Evolutionary conservation across 805 yeast species (phyloP), one percentile per base, ranked within the genome.

Genomic region (Candida tallmaniae): DNA sequence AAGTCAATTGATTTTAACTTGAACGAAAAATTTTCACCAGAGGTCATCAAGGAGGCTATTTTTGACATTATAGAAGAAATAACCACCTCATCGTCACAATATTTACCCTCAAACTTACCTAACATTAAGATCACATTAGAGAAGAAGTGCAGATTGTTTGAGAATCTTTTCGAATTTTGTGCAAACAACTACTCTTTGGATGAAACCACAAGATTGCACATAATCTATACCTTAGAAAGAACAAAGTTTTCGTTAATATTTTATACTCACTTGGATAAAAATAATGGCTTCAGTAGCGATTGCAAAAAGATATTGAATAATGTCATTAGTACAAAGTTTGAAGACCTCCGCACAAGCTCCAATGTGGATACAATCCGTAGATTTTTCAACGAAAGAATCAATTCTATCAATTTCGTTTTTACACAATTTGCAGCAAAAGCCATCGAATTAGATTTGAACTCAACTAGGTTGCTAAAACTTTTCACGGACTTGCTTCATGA

Each of bases 61-160:
- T 41, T 54, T 2, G 47, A 58, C 5, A 71, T 84, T 3, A 59
- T 75, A 2, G 48, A 62, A 10, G 89, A 83, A 40, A 70, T 89
- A 7, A 49, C 83, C 20, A 50, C 58, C 13, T 76, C 86, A 4
- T 59, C 61, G 1, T 77, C 85, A 0, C 57, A 64, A 5, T 80
- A 78, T 44, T 59, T 81, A 13, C 79, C 86, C 3, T 65, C 74
- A 3, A 56, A 69, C 27, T 56, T 72, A 8, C 69, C 78, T 1
- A 68, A 80, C 2, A 46, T 78, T 8, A 64, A 59, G 6, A 73
- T 69, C 12, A 80, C 76, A 38, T 60, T 85, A 23, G 56, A 54
- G 4, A 55, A 70, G 34, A 73, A 94, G 34, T 56, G 66, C 3
- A 48, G 58, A 5, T 65, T 70, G 32, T 60, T 68, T 31, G 56